Evolutionary conservation across 768 basidiomycete species (phyloP).

Genomic region (Lactarius pseudohatsudake): DNA sequence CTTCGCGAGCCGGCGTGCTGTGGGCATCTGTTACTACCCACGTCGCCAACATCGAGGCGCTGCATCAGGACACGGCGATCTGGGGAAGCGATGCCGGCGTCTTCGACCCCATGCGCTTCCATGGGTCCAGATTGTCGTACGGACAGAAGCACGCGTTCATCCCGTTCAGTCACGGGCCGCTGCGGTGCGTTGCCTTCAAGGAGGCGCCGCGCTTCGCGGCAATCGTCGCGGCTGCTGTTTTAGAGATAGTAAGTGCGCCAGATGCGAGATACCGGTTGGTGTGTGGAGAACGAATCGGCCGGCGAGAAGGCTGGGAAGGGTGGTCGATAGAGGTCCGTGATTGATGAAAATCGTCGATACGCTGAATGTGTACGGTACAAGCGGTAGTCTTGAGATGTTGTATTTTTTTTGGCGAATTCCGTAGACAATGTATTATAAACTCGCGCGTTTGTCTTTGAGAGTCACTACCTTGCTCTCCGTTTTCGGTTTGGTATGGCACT

Average conservation of each 20-base stretch:
- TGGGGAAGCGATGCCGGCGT: constrained; percentile 40
- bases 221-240: constrained; percentile 45
- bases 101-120: constrained; percentile 48
- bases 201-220: constrained; percentile 57
- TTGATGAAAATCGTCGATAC: background rate
- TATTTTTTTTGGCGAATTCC: background rate
- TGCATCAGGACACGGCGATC: constrained; percentile 33
- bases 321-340: constrained; percentile 35
- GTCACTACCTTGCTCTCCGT: too few species aligned
- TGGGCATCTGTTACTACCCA: constrained; percentile 15
- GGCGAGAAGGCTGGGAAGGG: constrained; percentile 46
- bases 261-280: constrained; percentile 32
- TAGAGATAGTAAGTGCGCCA: constrained; percentile 38
- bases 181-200: constrained; percentile 47
- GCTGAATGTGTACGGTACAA: background rate
- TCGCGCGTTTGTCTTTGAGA: background rate
- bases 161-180: constrained; percentile 50
- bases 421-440: background rate
- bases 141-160: constrained; percentile 33
- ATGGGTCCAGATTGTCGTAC: constrained; percentile 34
- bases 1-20: constrained; percentile 7
- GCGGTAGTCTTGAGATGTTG: background rate
- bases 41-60: constrained; percentile 33
- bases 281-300: constrained; percentile 37
- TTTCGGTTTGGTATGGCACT: too few species aligned